Evolutionary conservation across 345 rosid species (phyloP).

Genomic region (Aquilaria malaccensis): DNA sequence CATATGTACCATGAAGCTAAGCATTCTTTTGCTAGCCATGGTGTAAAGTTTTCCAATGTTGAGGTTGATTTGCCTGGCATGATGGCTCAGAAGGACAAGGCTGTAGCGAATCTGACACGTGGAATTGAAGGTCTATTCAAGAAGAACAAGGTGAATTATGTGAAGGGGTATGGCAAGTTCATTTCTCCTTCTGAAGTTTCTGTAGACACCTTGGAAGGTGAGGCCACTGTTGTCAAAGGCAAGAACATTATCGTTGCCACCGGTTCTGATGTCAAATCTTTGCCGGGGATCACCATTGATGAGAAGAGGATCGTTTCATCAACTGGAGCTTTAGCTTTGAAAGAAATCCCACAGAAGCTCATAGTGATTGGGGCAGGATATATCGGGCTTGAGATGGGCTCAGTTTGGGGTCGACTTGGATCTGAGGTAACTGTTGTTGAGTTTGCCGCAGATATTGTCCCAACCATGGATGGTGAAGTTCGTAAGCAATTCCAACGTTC

Average conservation of each 20-base stretch:
- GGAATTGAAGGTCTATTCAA: constrained; percentile 91
- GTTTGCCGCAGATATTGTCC: constrained; percentile 75
- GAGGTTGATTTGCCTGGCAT: constrained; percentile 92
- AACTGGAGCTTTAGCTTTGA: constrained; percentile 68
- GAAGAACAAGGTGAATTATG: constrained; percentile 83
- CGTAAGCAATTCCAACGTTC: constrained; percentile 79
- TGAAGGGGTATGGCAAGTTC: constrained; percentile 81
- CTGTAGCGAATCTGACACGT: constrained; percentile 56
- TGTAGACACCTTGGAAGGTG: constrained; percentile 71
- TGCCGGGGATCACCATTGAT: constrained; percentile 80
- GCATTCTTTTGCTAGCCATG: constrained; percentile 67
- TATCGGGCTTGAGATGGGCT: constrained; percentile 95
- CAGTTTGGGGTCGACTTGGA: constrained; percentile 83
- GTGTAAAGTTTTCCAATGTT: constrained; percentile 64
- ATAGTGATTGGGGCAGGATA: constrained; percentile 88
- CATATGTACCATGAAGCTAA: constrained; percentile 94
- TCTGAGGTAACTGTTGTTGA: constrained; percentile 89
- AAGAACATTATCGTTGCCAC: constrained; percentile 78
- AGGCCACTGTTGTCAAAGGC: constrained; percentile 59
- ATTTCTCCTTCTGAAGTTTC: constrained; percentile 71
- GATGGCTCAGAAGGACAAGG: constrained; percentile 87
- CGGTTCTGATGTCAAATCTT: constrained; percentile 79
- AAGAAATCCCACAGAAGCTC: constrained; percentile 67
- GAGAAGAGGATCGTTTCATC: constrained; percentile 83
- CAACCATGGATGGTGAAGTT: constrained; percentile 86